Evolutionary conservation across 352 stramenopile species (phyloP), one percentile per base, ranked within the genome.

Genomic region (Phytophthora foliorum): DNA sequence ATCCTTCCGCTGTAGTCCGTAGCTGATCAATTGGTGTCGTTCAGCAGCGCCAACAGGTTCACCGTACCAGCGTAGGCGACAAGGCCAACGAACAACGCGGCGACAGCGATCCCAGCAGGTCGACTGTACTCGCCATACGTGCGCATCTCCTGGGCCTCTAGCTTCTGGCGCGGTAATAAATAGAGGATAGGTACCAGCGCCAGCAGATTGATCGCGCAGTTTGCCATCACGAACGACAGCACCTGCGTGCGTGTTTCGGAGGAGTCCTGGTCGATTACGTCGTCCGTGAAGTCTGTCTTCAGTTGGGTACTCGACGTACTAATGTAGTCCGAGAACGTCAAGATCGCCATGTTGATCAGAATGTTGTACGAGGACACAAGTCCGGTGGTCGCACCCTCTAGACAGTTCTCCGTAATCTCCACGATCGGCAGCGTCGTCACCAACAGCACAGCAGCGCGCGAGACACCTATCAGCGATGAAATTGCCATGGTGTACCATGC

Each of bases 351-450:
- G n/a, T 67, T 68, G 44, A 92, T 87, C 44, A 93, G 63, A n/a
- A 78, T 75, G 16, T 77, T 79, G 53, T 88, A 92, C 5, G 84
- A 91, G 17, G 75, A 67, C 10, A 92, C 75, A 10, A 94, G 66
- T 0, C 86, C 86, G 0, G 76, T 89, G 11, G 81, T 92, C 10
- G 86, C 81, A 6, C 84, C 86, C 74, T 94, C 86, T 19, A 91
- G 75, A 29, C 86, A 88, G 10, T 77, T 89, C 66, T 91, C 84
- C 3, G 86, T 86, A 54, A 94, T 90, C 59, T 94, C 83, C 32
- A 92, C 83, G 11, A 94, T 59, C 7, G 86, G 82, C 32, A 94
- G 63, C 44, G 74, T 83, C 10, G 81, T 84, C 6, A 92, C 81
- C 25, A 91, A 50, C 25, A 84, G 54, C 19, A 81, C 62, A 19